Evolutionary conservation across 2,329 filamentous ascomycete genomes (phyloP).

Genomic region (Fonsecaea monophora): DNA sequence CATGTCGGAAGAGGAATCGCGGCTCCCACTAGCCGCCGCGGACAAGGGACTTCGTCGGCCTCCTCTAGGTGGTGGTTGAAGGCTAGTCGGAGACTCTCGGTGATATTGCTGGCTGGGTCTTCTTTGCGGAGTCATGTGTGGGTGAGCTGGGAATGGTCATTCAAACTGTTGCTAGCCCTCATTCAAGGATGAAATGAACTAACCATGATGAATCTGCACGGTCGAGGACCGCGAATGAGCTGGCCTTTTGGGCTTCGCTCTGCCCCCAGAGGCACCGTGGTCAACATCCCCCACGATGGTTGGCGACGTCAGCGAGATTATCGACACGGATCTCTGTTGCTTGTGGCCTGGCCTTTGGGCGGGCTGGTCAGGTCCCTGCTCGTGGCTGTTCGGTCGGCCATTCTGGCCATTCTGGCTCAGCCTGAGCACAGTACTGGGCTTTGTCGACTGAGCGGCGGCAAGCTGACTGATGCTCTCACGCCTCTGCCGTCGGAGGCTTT

Average conservation of each 20-base stretch:
- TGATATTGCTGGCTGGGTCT: slow-evolving; percentile 20
- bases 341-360: slow-evolving; percentile 56
- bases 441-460: slow-evolving; percentile 27
- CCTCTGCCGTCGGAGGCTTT: slow-evolving; percentile 39
- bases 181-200: slow-evolving; percentile 9
- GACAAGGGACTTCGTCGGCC: slow-evolving; percentile 35
- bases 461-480: slow-evolving; percentile 38
- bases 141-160: background rate
- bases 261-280: slow-evolving; percentile 11
- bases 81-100: slow-evolving; percentile 20
- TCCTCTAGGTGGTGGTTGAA: slow-evolving; percentile 22
- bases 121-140: slow-evolving; percentile 11
- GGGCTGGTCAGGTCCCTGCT: slow-evolving; percentile 21
- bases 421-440: slow-evolving; percentile 4
- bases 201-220: slow-evolving; percentile 31
- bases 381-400: slow-evolving; percentile 25
- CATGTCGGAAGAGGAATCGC: slow-evolving; percentile 57
- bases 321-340: slow-evolving; percentile 80
- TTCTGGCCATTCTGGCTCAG: slow-evolving; percentile 22
- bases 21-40: slow-evolving; percentile 47
- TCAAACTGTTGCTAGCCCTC: background rate
- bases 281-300: slow-evolving; percentile 21
- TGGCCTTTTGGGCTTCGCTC: slow-evolving; percentile 30
- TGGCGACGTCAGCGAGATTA: slow-evolving; percentile 71
- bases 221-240: slow-evolving; percentile 39